Evolutionary conservation across 2,329 filamentous ascomycete genomes (phyloP), one percentile per base, ranked within the genome.

Genomic region (Chaetomium globosum): DNA sequence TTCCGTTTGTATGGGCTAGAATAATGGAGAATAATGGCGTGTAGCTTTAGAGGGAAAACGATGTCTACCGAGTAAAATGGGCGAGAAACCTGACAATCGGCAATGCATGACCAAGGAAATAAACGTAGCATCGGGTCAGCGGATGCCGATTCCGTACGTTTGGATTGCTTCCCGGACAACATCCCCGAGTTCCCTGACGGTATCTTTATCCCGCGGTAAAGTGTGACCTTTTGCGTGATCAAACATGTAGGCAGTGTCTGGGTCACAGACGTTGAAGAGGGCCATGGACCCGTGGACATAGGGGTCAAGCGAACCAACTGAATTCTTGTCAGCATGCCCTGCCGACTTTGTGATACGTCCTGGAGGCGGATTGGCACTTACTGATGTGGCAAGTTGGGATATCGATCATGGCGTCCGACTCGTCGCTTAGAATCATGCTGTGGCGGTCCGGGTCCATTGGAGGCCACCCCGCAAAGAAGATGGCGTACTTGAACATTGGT

Each of bases 201-300:
- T 81, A 16, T 76, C 77, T 61, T 77, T 78, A 63, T 85, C 83
- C 66, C 85, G 77, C 0, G 87, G 86, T 4, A 89, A 76, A 0
- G 84, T 87, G 71, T 89, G 87, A 0, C 86, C 87, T 70, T 87
- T 87, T 4, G 85, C 86, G 67, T 88, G 85, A 69, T 89, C 86
- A 66, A 88, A 88, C n/a, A 89, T 78, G 39, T 81, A 79, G 0
- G 85, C 85, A 1, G 77, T 82, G 64, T 88, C 85, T 0, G 80
- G 81, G 55, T 88, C 83, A 68, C 86, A 89, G 28, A 87, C 80
- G 68, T 86, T 86, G 75, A 83, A 88, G 3, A 89, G 78, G 0
- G 85, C 84, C 77, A 87, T 80, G 2, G 84, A 83, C 0, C 86
- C 86, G 39, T 85, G 79, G 2, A 87, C 79, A 69, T 87, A 89